Conservation (phyloP, 75 land plant genomes). For the Pseudotsuga menziesii region DNA sequence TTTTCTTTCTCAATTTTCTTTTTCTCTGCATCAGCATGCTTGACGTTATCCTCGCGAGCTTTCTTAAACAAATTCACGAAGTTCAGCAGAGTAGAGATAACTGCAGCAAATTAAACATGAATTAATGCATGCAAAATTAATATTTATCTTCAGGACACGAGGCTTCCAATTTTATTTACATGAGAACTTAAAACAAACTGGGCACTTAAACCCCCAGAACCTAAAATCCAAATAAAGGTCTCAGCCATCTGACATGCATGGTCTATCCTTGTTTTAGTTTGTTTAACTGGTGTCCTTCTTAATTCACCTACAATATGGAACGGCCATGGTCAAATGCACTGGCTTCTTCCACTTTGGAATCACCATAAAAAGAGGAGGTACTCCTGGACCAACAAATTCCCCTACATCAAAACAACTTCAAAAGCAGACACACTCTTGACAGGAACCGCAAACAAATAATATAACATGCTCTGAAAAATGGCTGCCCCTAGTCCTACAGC, state of each 20-base stretch:
- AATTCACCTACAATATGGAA: no score
- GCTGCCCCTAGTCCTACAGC: neutral
- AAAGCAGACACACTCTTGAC: neutral
- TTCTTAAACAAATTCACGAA: conserved; percentile 86
- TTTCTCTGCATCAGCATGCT: conserved; percentile 79
- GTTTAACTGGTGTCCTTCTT: no score
- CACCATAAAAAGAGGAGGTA: neutral
- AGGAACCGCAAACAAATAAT: no score
- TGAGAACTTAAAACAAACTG: no score
- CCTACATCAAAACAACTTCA: neutral
- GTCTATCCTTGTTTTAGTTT: no score
- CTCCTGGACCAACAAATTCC: neutral
- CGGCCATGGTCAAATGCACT: no score
- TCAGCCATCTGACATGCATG: no score
- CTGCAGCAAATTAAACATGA: conserved; percentile 27
- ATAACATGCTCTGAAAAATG: neutral
- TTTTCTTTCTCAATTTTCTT: conserved; percentile 88
- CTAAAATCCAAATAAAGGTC: no score
- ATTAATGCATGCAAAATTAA: conserved; percentile 1
- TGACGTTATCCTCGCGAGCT: conserved; percentile 78
- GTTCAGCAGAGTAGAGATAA: conserved; percentile 65
- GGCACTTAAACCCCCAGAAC: no score
- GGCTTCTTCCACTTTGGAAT: no score
- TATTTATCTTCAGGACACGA: no score
- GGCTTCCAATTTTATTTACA: no score